A percentile compares a stretch with the other conserved stretches of the same genome.
phyloP scores from a whole-genome alignment of 2,329 filamentous ascomycete genomes.

The Talaromyces funiculosus region DNA sequence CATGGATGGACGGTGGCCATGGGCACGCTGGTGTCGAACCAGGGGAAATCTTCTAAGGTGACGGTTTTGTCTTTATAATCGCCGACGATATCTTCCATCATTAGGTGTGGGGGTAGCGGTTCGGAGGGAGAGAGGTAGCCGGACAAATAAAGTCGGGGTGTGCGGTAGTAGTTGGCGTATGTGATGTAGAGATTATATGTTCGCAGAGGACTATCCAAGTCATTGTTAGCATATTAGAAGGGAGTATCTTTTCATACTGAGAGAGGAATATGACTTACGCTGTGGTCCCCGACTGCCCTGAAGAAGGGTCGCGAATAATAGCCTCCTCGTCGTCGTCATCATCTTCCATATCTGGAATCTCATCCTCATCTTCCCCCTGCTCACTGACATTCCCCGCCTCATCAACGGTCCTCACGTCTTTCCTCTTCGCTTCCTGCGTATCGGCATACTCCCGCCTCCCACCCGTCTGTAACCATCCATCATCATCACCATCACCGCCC shows the following conservation, averaged over 20 bases:
- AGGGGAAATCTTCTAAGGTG: conserved; percentile 94
- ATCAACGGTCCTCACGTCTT: conserved; percentile 81
- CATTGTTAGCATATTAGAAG: conserved; percentile 3
- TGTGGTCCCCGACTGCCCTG: conserved; percentile 43
- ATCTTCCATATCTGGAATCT: conserved; percentile 98
- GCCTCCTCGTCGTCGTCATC: conserved; percentile 91
- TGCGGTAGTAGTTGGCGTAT: conserved; percentile 95
- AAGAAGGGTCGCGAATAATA: conserved; percentile 71
- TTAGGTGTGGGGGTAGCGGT: conserved; percentile 72
- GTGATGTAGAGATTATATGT: conserved; percentile 99
- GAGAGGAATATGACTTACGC: conserved; percentile 43
- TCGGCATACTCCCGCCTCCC: conserved; percentile 58
- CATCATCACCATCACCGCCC: conserved; percentile 59
- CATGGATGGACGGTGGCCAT: conserved; percentile 97
- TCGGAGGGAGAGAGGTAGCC: conserved; percentile 73
- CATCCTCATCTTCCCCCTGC: conserved; percentile 60
- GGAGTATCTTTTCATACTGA: neutral
- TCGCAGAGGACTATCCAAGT: conserved; percentile 62
- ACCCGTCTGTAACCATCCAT: conserved; percentile 88
- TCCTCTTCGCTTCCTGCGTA: conserved; percentile 68
- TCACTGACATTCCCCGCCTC: conserved; percentile 83
- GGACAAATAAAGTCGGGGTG: conserved; percentile 88
- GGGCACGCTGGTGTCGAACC: conserved; percentile 84
- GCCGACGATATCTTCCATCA: conserved; percentile 96
- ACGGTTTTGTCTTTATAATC: conserved; percentile 99